A percentile compares a stretch with the other conserved stretches of the same genome.
phyloP scores from a whole-genome alignment of 2,329 filamentous ascomycete species.

The Colletotrichum lini region DNA sequence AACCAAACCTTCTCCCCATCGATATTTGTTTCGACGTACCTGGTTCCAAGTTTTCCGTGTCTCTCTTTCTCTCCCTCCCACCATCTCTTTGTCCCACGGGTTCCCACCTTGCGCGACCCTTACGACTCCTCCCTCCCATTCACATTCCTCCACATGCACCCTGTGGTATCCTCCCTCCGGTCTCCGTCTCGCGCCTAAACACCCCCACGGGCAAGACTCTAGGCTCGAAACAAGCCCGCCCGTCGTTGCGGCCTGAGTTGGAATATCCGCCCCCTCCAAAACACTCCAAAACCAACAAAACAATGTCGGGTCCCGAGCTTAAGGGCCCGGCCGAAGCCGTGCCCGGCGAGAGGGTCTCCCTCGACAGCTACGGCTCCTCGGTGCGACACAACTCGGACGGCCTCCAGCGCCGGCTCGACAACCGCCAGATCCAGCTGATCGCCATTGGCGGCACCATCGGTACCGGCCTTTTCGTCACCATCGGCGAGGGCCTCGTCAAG shows the following conservation, averaged over 20 bases:
- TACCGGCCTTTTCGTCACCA: constrained; percentile 64
- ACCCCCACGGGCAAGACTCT: constrained; percentile 18
- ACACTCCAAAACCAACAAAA: neutral
- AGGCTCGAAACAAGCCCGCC: neutral
- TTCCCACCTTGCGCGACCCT: constrained; percentile 12
- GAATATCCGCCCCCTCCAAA: neutral
- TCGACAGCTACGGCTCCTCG: constrained; percentile 42
- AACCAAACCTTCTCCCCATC: constrained; percentile 32
- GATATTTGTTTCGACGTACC: neutral
- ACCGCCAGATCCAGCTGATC: constrained; percentile 60
- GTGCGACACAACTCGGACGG: constrained; percentile 41
- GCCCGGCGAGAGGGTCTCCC: constrained; percentile 22
- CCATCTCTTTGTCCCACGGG: constrained; percentile 6
- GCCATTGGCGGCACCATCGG: constrained; percentile 64
- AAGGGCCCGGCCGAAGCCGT: constrained; percentile 31
- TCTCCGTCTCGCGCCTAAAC: constrained; percentile 7
- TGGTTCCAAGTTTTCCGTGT: neutral
- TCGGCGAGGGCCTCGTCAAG: constrained; percentile 54
- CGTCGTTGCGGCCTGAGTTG: neutral
- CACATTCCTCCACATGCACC: constrained; percentile 27
- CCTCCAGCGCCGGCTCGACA: constrained; percentile 55
- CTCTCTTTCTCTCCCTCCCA: neutral
- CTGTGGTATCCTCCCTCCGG: constrained; percentile 17
- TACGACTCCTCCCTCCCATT: neutral
- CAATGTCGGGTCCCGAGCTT: constrained; percentile 31